These are phyloP conservation scores for Exsudoporus frostii DNA, from an alignment of 768 basidiomycete genomes.

Conservation along the genomic window DNA sequence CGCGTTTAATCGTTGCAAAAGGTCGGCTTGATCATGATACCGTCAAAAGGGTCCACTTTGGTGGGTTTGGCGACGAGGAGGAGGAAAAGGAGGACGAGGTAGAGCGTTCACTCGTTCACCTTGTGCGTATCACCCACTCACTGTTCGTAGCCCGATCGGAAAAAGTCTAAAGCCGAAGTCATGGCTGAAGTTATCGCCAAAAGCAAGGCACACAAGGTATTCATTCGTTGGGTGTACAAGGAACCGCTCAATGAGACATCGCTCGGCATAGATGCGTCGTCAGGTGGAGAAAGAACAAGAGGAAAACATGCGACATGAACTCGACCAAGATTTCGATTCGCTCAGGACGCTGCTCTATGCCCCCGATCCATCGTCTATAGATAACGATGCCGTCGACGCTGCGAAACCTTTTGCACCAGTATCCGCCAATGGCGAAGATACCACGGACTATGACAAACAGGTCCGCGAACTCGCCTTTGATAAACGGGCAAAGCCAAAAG, in stretches of 20 bases:
- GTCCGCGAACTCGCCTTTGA: slow-evolving; percentile 94
- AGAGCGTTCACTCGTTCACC: slow-evolving; percentile 11
- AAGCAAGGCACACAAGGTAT: slow-evolving; percentile 92
- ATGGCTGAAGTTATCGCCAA: slow-evolving; percentile 98
- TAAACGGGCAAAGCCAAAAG: slow-evolving; percentile 88
- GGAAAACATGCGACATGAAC: slow-evolving; percentile 78
- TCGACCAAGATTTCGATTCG: slow-evolving; percentile 84
- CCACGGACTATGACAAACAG: slow-evolving; percentile 83
- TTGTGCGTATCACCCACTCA: neutral
- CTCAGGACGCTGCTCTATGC: slow-evolving; percentile 72
- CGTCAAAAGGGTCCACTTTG: slow-evolving; percentile 75
- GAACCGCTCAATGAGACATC: neutral
- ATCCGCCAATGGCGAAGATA: slow-evolving; percentile 18
- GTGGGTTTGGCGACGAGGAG: slow-evolving; percentile 77
- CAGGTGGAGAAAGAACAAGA: slow-evolving; percentile 86
- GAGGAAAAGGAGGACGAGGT: slow-evolving; percentile 52
- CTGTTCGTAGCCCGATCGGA: slow-evolving; percentile 61
- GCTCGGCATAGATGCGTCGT: slow-evolving; percentile 61
- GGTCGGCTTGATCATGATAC: slow-evolving; percentile 68
- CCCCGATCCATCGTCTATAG: slow-evolving; percentile 45
- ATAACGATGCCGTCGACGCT: slow-evolving; percentile 30
- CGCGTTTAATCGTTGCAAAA: slow-evolving; percentile 19
- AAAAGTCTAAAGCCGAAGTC: slow-evolving; percentile 92
- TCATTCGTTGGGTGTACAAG: neutral
- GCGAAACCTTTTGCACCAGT: neutral